These are phyloP conservation scores for Colletotrichum spaethianum DNA, from an alignment of 2,329 filamentous ascomycete species.

Conservation along the genomic window DNA sequence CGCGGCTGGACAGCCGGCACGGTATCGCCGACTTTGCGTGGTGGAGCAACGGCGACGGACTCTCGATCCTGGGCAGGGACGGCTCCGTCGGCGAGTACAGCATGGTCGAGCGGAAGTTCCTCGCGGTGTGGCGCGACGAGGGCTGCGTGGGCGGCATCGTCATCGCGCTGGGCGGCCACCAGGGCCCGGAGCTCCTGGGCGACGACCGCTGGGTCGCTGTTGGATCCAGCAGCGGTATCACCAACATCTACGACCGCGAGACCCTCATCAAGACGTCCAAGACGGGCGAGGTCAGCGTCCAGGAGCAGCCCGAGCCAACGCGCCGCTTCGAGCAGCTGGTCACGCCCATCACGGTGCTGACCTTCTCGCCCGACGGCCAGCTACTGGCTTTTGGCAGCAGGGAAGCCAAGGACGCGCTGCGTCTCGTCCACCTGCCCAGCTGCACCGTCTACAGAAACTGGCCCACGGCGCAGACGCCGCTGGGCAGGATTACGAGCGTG, in stretches of 20 bases:
- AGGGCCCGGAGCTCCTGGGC: slow-evolving; percentile 74
- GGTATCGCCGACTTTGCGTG: slow-evolving; percentile 93
- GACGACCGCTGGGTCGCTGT: slow-evolving; percentile 91
- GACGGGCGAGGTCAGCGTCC: slow-evolving; percentile 65
- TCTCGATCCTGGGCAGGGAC: slow-evolving; percentile 87
- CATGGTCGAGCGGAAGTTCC: slow-evolving; percentile 75
- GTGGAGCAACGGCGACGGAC: slow-evolving; percentile 88
- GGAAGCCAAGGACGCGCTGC: slow-evolving; percentile 90
- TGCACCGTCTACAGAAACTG: slow-evolving; percentile 98
- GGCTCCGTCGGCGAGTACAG: slow-evolving; percentile 94
- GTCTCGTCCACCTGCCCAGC: slow-evolving; percentile 89
- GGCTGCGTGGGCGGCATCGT: slow-evolving; percentile 90
- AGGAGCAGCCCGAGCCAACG: slow-evolving; percentile 78
- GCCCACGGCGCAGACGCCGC: slow-evolving; percentile 90
- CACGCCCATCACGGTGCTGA: slow-evolving; percentile 83
- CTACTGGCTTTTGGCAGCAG: slow-evolving; percentile 87
- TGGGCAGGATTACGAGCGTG: slow-evolving; percentile 85
- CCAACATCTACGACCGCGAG: slow-evolving; percentile 92
- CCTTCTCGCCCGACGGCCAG: slow-evolving; percentile 91
- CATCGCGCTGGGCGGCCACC: slow-evolving; percentile 81
- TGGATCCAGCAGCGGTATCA: slow-evolving; percentile 87
- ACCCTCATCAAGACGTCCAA: slow-evolving; percentile 63
- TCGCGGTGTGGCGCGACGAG: slow-evolving; percentile 91
- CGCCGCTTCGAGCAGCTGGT: slow-evolving; percentile 88
- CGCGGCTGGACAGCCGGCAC: slow-evolving; percentile 83